A percentile compares a stretch with the other conserved stretches of the same genome.
phyloP scores from a whole-genome alignment of 169 alveolate species.

The Plasmodium vivax region DNA sequence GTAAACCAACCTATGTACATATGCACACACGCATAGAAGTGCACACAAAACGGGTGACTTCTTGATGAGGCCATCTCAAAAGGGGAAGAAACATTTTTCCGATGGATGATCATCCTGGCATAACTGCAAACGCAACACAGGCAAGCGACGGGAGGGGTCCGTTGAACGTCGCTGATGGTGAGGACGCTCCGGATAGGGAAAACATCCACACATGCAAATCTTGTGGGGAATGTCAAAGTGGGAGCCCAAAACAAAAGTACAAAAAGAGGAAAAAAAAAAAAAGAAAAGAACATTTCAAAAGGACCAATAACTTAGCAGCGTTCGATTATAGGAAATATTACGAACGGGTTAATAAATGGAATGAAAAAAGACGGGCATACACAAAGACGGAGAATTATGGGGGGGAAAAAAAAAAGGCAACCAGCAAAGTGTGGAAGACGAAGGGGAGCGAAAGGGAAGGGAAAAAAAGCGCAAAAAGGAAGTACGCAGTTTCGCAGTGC shows the following conservation, averaged over 20 bases:
- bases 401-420: conserved; percentile 5
- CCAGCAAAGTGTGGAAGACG: background rate
- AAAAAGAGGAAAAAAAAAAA: background rate
- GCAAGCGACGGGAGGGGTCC: background rate
- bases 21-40: background rate
- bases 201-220: background rate
- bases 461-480: background rate
- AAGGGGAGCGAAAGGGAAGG: background rate
- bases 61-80: background rate
- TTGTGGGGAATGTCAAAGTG: background rate
- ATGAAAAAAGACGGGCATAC: conserved; percentile 35
- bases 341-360: conserved; percentile 46
- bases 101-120: background rate
- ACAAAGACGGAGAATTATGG: background rate
- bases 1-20: background rate
- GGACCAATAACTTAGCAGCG: background rate
- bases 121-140: background rate
- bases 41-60: background rate
- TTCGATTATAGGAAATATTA: conserved; percentile 42
- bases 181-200: background rate
- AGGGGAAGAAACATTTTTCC: background rate
- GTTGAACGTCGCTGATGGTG: background rate
- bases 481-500: background rate
- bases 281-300: background rate
- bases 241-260: background rate